Conservation (phyloP, 192 early-diverging fungal genomes). For the Coemansia sp. region DNA sequence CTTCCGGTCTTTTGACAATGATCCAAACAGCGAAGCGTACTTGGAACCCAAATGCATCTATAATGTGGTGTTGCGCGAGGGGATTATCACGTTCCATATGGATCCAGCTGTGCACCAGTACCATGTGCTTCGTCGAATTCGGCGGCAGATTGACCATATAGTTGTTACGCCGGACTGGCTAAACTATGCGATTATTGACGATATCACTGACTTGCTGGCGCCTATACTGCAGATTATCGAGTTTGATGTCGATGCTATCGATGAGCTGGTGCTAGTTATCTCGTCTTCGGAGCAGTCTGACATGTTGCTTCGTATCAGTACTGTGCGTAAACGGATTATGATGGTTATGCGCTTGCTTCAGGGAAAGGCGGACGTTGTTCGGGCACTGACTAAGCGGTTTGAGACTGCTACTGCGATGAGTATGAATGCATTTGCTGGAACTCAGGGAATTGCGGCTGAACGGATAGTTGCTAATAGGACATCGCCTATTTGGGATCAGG, state of each 20-base stretch:
- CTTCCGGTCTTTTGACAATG: slow-evolving; percentile 75
- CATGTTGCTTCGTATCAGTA: slow-evolving; percentile 76
- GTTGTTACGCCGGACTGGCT: slow-evolving; percentile 53
- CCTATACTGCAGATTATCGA: slow-evolving; percentile 87
- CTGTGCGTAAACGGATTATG: slow-evolving; percentile 71
- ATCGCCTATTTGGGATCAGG: slow-evolving; percentile 11
- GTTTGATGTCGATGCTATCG: slow-evolving; percentile 92
- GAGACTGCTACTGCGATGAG: slow-evolving; percentile 55
- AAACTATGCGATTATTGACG: slow-evolving; percentile 92
- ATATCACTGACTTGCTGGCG: slow-evolving; percentile 90
- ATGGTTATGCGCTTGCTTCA: slow-evolving; percentile 68
- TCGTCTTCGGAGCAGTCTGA: slow-evolving; percentile 85
- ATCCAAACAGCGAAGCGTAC: slow-evolving; percentile 44
- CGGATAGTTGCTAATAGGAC: background rate
- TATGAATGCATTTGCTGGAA: slow-evolving; percentile 33
- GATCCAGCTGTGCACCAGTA: slow-evolving; percentile 75
- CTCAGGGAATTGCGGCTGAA: background rate
- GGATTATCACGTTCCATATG: slow-evolving; percentile 85
- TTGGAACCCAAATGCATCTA: slow-evolving; percentile 39
- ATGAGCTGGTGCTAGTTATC: slow-evolving; percentile 91
- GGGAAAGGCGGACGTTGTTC: slow-evolving; percentile 75
- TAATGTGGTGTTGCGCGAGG: slow-evolving; percentile 65
- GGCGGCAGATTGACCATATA: slow-evolving; percentile 54
- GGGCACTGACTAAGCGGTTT: slow-evolving; percentile 69
- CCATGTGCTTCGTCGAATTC: slow-evolving; percentile 72